Evolutionary conservation across 2,329 filamentous ascomycete genomes (phyloP).

Genomic region (Neofusicoccum sp.): DNA sequence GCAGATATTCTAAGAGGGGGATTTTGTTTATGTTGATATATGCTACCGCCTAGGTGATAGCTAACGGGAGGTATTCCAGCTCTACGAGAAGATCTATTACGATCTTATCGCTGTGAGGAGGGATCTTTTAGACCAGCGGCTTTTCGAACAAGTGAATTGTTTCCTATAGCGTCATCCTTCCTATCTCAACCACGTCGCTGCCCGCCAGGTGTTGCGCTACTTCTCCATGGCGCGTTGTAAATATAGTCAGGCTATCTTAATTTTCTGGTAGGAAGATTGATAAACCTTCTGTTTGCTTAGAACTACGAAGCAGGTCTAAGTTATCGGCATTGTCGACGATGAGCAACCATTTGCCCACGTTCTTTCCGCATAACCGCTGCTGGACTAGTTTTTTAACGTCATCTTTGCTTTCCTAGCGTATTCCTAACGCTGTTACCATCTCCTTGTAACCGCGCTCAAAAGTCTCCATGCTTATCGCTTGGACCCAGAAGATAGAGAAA

Average conservation of each 20-base stretch:
- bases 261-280: slow-evolving; percentile 21
- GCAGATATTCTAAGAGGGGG: slow-evolving; percentile 19
- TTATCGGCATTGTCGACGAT: slow-evolving; percentile 1
- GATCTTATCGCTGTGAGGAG: slow-evolving; percentile 16
- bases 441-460: slow-evolving; percentile 23
- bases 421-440: slow-evolving; percentile 20
- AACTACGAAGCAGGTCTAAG: slow-evolving; percentile 15
- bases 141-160: slow-evolving; percentile 19
- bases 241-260: slow-evolving; percentile 21
- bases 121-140: slow-evolving; percentile 15
- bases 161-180: slow-evolving; percentile 19
- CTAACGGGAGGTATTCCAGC: slow-evolving; percentile 23
- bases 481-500: slow-evolving; percentile 26
- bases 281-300: slow-evolving; percentile 17
- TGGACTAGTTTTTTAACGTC: slow-evolving; percentile 27
- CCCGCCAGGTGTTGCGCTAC: slow-evolving; percentile 19
- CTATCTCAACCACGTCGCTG: slow-evolving; percentile 20
- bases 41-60: slow-evolving; percentile 22
- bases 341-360: slow-evolving; percentile 19
- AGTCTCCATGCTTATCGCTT: slow-evolving; percentile 25
- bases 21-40: slow-evolving; percentile 35
- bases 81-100: slow-evolving; percentile 30
- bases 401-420: slow-evolving; percentile 22
- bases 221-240: slow-evolving; percentile 23
- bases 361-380: slow-evolving; percentile 22